Percentiles rank a stretch among this genome's conserved stretches.
phyloP scores from a whole-genome alignment of 2,329 filamentous ascomycete genomes.

The Huntiella moniliformis region DNA sequence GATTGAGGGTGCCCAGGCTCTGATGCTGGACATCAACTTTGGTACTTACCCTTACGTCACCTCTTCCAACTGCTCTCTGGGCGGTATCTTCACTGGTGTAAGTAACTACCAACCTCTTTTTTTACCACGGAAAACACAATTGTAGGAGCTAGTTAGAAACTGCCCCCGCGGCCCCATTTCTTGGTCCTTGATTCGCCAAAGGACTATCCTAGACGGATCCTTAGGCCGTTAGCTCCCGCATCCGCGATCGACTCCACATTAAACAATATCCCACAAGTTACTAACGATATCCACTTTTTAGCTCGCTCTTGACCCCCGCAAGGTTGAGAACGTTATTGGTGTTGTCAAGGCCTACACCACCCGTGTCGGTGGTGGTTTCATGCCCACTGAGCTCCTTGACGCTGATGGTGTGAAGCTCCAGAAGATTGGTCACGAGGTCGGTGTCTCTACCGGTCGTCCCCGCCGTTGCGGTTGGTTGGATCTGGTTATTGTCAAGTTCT shows the following conservation, averaged over 20 bases:
- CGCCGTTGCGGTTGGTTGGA: slow-evolving; percentile 33
- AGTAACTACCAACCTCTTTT: background rate
- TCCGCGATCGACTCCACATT: no score
- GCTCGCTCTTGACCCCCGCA: slow-evolving; percentile 27
- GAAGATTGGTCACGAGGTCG: slow-evolving; percentile 24
- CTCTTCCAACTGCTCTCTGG: slow-evolving; percentile 16
- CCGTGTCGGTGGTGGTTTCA: slow-evolving; percentile 39
- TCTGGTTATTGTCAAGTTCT: slow-evolving; percentile 51
- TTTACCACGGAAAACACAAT: background rate
- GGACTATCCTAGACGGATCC: background rate
- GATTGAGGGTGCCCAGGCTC: slow-evolving; percentile 42
- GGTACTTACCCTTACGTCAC: slow-evolving; percentile 18
- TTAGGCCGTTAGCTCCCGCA: background rate
- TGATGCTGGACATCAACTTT: slow-evolving; percentile 49
- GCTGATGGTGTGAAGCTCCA: slow-evolving; percentile 23
- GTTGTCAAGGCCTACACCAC: slow-evolving; percentile 46
- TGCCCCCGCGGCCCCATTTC: slow-evolving; percentile 4
- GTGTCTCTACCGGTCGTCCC: slow-evolving; percentile 12
- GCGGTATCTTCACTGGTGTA: slow-evolving; percentile 15
- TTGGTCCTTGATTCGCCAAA: background rate
- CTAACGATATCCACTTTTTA: slow-evolving; percentile 5
- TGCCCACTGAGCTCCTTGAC: slow-evolving; percentile 37
- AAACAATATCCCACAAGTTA: background rate
- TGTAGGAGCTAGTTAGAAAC: background rate
- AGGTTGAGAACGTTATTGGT: slow-evolving; percentile 39